Evolutionary conservation across 1,139 yeast species (phyloP), one percentile per base, ranked within the genome.

Genomic region (Kodamaea arcana): DNA sequence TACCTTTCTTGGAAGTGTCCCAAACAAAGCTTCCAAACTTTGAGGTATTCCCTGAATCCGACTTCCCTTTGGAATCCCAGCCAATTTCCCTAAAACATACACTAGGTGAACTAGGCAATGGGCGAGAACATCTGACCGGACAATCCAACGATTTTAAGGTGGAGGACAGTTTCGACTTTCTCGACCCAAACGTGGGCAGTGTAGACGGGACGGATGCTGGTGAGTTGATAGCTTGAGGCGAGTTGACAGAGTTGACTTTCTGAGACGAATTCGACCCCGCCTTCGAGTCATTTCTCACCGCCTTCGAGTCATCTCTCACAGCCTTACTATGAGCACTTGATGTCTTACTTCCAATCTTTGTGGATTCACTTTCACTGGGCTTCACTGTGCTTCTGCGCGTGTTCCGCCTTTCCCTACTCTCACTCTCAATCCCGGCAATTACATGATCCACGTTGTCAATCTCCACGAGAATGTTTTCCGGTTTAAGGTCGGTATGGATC

Each of bases 401-500:
- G 17, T 17, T 25, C 14, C 28, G 12, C 11, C 28, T 24, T 10
- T 18, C 21, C 23, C 24, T 29, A 9, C 27, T 32, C 15, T 78
- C 62, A 31, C 74, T 54, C 46, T 77, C 83, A 2, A 79, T 69
- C 50, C 72, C 65, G 36, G 67, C 60, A 20, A 85, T 80, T 45
- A 84, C 74, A 40, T 71, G 75, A 48, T 83, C 88, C 23, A 83
- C 90, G 48, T 85, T 87, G 26, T 81, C 83, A 40, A 86, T 81
- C 50, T 83, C 88, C 32, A 86, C 72, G 43, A 87, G 62, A n/a
- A 87, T 83, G 54, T 87, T 87, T 55, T 87, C 96, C 0, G 96
- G 96, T 57, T 87, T 87, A 42, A 87, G 66, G 52, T 87, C 96
- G 0, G 96, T 87, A 59, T 87, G 96, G 40, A 87, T 83, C 24